Percentiles rank a stretch among this genome's conserved stretches.
phyloP scores from a whole-genome alignment of 2,329 filamentous ascomycete species.

The Clarireedia homoeocarpa region DNA sequence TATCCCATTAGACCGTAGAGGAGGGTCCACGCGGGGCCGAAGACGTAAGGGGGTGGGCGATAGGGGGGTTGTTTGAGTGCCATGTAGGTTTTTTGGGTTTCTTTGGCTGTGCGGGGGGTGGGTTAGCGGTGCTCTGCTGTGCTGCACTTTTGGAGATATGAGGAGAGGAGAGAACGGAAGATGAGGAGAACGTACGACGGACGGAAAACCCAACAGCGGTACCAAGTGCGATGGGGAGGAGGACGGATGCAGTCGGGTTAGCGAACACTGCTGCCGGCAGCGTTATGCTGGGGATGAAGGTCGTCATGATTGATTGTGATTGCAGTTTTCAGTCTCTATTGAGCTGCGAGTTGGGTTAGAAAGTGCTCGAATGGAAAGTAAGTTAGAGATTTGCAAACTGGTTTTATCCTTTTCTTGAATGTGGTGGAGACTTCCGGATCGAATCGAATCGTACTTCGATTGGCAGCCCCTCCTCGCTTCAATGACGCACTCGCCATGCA shows the following conservation, averaged over 20 bases:
- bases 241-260: slow-evolving; percentile 62
- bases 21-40: slow-evolving; percentile 57
- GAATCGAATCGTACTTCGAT: not conserved
- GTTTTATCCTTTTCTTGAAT: not conserved
- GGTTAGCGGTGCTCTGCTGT: not conserved
- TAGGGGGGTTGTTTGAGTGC: slow-evolving; percentile 60
- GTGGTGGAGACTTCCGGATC: not conserved
- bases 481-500: slow-evolving; percentile 1
- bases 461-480: not conserved
- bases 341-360: not conserved
- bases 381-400: not conserved
- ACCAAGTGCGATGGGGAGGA: slow-evolving; percentile 68
- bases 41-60: slow-evolving; percentile 52
- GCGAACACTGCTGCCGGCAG: slow-evolving; percentile 65
- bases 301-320: slow-evolving; percentile 53
- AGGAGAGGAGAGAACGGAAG: not conserved
- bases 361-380: not conserved
- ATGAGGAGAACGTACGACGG: slow-evolving; percentile 43
- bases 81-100: slow-evolving; percentile 55
- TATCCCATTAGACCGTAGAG: slow-evolving; percentile 82
- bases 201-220: slow-evolving; percentile 64
- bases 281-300: slow-evolving; percentile 70
- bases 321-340: not conserved
- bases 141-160: not conserved
- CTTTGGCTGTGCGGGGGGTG: slow-evolving; percentile 36